Base-by-base conservation (phyloP, 371 early-diverging fungal genomes). In the Saksenaea vasiformis region DNA sequence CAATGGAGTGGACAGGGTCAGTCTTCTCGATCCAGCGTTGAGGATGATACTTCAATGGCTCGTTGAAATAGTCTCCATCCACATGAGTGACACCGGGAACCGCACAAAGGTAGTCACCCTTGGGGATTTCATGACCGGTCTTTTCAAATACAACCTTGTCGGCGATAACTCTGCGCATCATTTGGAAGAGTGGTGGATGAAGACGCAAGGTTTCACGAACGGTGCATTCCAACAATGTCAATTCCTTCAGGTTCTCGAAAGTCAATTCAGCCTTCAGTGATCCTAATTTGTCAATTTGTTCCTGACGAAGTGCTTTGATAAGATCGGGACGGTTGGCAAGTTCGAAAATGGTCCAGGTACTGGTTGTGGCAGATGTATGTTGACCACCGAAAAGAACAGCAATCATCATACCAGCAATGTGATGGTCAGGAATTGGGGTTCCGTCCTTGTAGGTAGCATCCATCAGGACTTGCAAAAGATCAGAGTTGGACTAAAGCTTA, bases 341-440 rank as follows among this genome's bases (percentile, higher is more conserved):
- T 76, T 93, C 91, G 57, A 95, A 82, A 13, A 97, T 70, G 14
- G 93, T 87, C 98, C 98, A 98, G 36, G 95, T 88, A 14, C 90
- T 83, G 19, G 98, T 96, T 24, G 98, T 95, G 13, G 97, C 93
- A 22, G 87, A 87, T 4, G 98, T 97, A 79, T 98, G 98, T 77
- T 97, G 97, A 17, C 98, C 98, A 47, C 95, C 98, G 87, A 98
- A 93, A 35, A 97, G 83, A 47, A 93, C 74, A 22, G 98, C 98
- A 83, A 97, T 98, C 91, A 96, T 90, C 86, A 98, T 89, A 84
- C 94, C 92, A 19, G 95, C 92, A 65, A 94, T 86, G 64, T 94
- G 94, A 39, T 85, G 75, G 64, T 97, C 95, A 27, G 90, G 83
- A 51, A 93, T 67, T 51, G 77, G 78, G 39, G 82, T 78, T 38